A percentile compares a stretch with the other conserved stretches of the same genome.
Conservation (phyloP, 2,329 filamentous ascomycete genomes). For the Colletotrichum agaves region DNA sequence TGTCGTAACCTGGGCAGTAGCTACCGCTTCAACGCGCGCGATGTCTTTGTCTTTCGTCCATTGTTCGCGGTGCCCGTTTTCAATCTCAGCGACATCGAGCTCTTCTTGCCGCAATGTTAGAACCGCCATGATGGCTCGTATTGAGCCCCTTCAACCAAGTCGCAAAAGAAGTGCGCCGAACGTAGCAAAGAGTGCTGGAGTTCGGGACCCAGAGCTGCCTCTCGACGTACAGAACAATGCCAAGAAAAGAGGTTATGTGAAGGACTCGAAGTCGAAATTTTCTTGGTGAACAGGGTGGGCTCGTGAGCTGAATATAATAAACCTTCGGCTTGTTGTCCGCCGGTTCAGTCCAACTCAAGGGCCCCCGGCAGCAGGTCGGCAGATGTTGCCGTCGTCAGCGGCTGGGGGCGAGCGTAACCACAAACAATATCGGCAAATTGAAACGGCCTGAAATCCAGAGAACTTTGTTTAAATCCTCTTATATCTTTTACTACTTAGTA, state of each 20-base stretch:
- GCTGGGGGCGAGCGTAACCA: conserved; percentile 9
- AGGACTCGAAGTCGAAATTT: neutral
- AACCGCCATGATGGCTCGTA: neutral
- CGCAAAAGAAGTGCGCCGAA: neutral
- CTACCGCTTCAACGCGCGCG: conserved; percentile 8
- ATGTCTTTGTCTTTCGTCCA: conserved; percentile 14
- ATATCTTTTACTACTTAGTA: too few species aligned
- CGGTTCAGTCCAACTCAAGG: conserved; percentile 1
- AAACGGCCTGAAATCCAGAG: neutral
- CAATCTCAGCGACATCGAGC: conserved; percentile 23
- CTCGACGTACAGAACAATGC: neutral
- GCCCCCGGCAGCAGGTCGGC: conserved; percentile 8
- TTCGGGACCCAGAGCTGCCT: too few species aligned
- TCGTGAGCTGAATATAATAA: conserved; percentile 21
- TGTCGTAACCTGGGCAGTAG: conserved; percentile 13
- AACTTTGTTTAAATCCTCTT: too few species aligned
- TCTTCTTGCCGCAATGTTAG: conserved; percentile 20
- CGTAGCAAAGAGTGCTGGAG: neutral
- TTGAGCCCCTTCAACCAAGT: neutral
- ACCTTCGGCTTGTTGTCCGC: conserved; percentile 17
- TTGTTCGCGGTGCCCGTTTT: conserved; percentile 10
- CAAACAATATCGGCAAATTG: conserved; percentile 3
- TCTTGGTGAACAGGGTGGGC: neutral
- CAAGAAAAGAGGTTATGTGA: neutral
- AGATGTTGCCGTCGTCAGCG: conserved; percentile 13